Percentiles rank a stretch among this genome's conserved stretches.
Evolutionary conservation across 2,329 filamentous ascomycete genomes (phyloP).

Genomic region (Claviceps purpurea): DNA sequence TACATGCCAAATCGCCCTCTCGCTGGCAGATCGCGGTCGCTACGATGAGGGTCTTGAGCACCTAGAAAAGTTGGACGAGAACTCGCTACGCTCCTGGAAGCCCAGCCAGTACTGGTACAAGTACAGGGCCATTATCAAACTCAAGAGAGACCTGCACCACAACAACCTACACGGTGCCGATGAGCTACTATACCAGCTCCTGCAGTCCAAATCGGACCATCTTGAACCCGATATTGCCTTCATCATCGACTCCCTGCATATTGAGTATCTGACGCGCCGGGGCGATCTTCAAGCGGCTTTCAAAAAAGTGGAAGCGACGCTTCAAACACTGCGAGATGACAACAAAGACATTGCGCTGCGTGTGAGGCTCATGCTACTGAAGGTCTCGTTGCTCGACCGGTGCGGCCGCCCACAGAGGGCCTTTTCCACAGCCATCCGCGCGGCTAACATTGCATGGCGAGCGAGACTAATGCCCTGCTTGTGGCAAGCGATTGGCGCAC

Average conservation of each 20-base stretch:
- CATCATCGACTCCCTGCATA: slow-evolving; percentile 36
- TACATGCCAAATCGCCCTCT: slow-evolving; percentile 52
- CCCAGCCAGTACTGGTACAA: slow-evolving; percentile 60
- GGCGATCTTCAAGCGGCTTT: slow-evolving; percentile 35
- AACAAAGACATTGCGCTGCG: slow-evolving; percentile 48
- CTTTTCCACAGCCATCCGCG: slow-evolving; percentile 64
- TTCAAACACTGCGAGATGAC: slow-evolving; percentile 28
- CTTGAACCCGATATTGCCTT: slow-evolving; percentile 39
- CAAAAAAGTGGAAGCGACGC: slow-evolving; percentile 31
- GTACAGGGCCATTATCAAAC: slow-evolving; percentile 51
- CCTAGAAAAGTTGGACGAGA: slow-evolving; percentile 36
- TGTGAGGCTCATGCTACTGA: slow-evolving; percentile 57
- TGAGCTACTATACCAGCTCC: slow-evolving; percentile 35
- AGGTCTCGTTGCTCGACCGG: slow-evolving; percentile 55
- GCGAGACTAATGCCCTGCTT: slow-evolving; percentile 54
- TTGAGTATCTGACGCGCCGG: slow-evolving; percentile 36
- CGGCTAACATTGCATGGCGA: slow-evolving; percentile 59
- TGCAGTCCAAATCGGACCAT: slow-evolving; percentile 37
- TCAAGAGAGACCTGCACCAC: slow-evolving; percentile 47
- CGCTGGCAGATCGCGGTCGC: slow-evolving; percentile 48
- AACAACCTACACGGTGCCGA: slow-evolving; percentile 39
- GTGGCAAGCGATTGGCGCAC: slow-evolving; percentile 56
- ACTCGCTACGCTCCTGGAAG: slow-evolving; percentile 59
- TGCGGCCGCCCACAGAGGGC: slow-evolving; percentile 58
- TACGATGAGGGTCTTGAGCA: slow-evolving; percentile 51